phyloP scores from a whole-genome alignment of 2,329 filamentous ascomycete genomes.

The Colletotrichum sp. region DNA sequence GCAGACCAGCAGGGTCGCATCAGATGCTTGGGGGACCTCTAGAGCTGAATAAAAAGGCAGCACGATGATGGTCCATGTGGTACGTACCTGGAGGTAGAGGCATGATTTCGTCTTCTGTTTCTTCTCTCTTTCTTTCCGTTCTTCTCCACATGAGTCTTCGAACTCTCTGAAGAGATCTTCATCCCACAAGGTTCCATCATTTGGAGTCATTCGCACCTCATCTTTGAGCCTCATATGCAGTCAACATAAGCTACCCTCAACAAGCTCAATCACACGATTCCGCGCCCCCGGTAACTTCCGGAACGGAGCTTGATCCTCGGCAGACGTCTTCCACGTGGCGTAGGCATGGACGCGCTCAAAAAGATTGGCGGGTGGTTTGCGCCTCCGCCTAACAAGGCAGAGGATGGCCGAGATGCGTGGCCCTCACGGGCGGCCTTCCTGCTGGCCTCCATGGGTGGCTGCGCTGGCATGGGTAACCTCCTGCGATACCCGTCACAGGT shows the following conservation, averaged over 20 bases:
- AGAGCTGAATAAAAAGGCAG: not conserved
- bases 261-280: not conserved
- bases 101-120: not conserved
- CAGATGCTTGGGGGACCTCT: not conserved
- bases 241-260: not conserved
- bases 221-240: not conserved
- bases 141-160: not conserved
- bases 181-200: not conserved
- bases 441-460: slow-evolving; percentile 63
- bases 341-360: slow-evolving; percentile 24
- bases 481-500: slow-evolving; percentile 62
- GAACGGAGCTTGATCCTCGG: not conserved
- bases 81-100: not conserved
- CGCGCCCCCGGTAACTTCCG: not conserved
- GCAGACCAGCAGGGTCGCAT: not conserved
- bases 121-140: not conserved
- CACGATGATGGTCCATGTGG: not conserved
- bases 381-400: slow-evolving; percentile 39
- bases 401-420: slow-evolving; percentile 57
- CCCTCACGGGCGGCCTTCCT: slow-evolving; percentile 59
- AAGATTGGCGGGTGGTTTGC: slow-evolving; percentile 37
- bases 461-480: slow-evolving; percentile 62
- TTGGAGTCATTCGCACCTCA: not conserved
- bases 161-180: not conserved
- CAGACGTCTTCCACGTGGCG: not conserved